Evolutionary conservation across 148 eudicot genomes (phyloP).

Genomic region (Vaccinium myrtillus): DNA sequence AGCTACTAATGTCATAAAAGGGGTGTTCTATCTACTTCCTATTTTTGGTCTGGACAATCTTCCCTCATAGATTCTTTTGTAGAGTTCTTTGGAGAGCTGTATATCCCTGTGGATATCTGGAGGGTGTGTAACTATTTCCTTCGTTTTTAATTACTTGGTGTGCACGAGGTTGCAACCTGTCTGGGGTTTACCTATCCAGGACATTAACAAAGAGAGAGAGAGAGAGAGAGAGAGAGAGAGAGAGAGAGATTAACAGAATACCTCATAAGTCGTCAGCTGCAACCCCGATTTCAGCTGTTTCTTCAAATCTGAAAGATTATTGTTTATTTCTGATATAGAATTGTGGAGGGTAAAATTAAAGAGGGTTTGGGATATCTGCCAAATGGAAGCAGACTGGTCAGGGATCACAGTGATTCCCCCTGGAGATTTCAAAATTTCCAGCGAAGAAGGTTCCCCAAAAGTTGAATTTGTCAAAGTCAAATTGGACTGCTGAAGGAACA

Average conservation of each 20-base stretch:
- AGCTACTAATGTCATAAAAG: not conserved
- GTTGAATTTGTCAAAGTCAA: constrained; percentile 44
- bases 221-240: too few species aligned
- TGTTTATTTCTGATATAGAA: constrained; percentile 40
- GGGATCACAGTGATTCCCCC: constrained; percentile 54
- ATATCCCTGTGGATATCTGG: not conserved
- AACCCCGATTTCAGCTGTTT: constrained; percentile 47
- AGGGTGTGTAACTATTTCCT: not conserved
- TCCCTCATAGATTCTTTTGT: not conserved
- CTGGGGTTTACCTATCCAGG: not conserved
- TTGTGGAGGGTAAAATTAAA: constrained; percentile 47
- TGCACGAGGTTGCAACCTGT: not conserved
- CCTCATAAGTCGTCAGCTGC: constrained; percentile 50
- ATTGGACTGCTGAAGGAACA: constrained; percentile 43
- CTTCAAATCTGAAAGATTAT: constrained; percentile 42
- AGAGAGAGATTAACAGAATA: constrained; percentile 17
- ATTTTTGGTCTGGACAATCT: not conserved
- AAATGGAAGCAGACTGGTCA: constrained; percentile 28
- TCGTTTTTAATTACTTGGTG: not conserved
- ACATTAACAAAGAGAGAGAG: not conserved
- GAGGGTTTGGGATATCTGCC: constrained; percentile 32
- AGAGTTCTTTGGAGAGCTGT: not conserved
- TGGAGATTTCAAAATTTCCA: constrained; percentile 44
- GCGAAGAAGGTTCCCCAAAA: constrained; percentile 48
- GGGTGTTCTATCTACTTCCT: not conserved